Evolutionary conservation across 768 basidiomycete genomes (phyloP).

Genomic region (Phanerodontia chrysosporium): DNA sequence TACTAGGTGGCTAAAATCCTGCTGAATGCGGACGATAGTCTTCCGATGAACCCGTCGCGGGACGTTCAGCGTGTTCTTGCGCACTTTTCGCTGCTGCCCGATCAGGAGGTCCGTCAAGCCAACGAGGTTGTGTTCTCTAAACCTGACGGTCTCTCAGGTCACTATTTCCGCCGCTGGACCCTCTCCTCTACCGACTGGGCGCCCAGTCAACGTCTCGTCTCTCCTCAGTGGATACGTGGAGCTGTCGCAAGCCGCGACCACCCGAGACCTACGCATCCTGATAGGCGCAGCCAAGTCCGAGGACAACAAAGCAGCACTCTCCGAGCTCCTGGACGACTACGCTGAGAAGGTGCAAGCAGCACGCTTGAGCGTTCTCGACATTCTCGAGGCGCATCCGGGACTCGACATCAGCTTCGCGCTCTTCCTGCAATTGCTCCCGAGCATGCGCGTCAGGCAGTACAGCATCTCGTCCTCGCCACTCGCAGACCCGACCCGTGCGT

Average conservation of each 20-base stretch:
- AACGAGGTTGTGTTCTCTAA: background rate
- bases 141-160: slow-evolving; percentile 22
- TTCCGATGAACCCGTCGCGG: slow-evolving; percentile 36
- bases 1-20: too few relatives aligned
- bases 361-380: slow-evolving; percentile 39
- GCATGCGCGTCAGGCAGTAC: slow-evolving; percentile 48
- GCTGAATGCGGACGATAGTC: slow-evolving; percentile 16
- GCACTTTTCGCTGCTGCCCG: slow-evolving; percentile 32
- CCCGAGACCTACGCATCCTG: slow-evolving; percentile 27
- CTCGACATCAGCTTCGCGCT: slow-evolving; percentile 33
- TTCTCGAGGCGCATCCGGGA: slow-evolving; percentile 34
- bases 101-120: too few relatives aligned
- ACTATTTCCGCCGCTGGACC: slow-evolving; percentile 30
- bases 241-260: slow-evolving; percentile 42
- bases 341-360: slow-evolving; percentile 29
- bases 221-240: slow-evolving; percentile 43
- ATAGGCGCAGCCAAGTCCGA: too few relatives aligned
- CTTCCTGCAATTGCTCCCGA: slow-evolving; percentile 39
- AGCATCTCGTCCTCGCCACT: slow-evolving; percentile 49
- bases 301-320: too few relatives aligned
- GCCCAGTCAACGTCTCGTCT: slow-evolving; percentile 32
- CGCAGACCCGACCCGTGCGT: slow-evolving; percentile 35
- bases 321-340: slow-evolving; percentile 17
- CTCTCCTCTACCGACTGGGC: slow-evolving; percentile 36
- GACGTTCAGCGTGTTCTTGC: slow-evolving; percentile 36